Evolutionary conservation across 371 early-diverging fungal species (phyloP), one percentile per base, ranked within the genome.

Genomic region (Nematocida ironsii): DNA sequence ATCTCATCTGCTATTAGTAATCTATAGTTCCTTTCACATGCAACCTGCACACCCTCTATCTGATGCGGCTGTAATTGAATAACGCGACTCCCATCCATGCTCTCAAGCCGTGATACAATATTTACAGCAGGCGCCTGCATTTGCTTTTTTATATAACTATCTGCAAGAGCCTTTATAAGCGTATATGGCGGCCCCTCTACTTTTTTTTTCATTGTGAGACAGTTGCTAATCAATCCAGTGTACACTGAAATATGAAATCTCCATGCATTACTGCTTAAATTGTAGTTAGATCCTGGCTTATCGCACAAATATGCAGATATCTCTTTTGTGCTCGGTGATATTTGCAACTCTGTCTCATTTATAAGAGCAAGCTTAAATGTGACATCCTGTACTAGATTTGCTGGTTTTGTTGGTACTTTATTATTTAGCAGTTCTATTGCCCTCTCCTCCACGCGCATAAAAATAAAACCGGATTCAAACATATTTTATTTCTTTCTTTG

Each of bases 1-100:
- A 90, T 90, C 54, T 90, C 89, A 78, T 90, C 90, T 13, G 89
- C 89, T 13, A 90, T 47, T 47, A 82, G 78, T 18, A 91, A 72
- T 40, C 90, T 78, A 0, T 90, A 91, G 3, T 83, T 67, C 40
- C 84, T 76, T 18, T 75, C 73, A 2, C 90, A 40, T 4, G 88
- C 90, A 80, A 85, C 68, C 11, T 52, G 60, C 0, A 92, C 90
- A 5, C 88, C 90, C 62, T 89, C 87, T 40, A 80, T 83, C 76
- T 91, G 91, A 76, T 87, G 89, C 0, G 72, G 62, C 23, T 86
- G 83, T 42, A 90, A 78, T 7, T 9, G 16, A 6, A 68, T 48
- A 27, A 7, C 13, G 1, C 13, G 1, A 0, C 25, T 25, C 27
- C 23, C 45, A 20, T 68, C 50, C 9, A 52, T 1, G n/a, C 11